phyloP scores from a whole-genome alignment of 805 yeast species.

The Ogataea pilisensis region DNA sequence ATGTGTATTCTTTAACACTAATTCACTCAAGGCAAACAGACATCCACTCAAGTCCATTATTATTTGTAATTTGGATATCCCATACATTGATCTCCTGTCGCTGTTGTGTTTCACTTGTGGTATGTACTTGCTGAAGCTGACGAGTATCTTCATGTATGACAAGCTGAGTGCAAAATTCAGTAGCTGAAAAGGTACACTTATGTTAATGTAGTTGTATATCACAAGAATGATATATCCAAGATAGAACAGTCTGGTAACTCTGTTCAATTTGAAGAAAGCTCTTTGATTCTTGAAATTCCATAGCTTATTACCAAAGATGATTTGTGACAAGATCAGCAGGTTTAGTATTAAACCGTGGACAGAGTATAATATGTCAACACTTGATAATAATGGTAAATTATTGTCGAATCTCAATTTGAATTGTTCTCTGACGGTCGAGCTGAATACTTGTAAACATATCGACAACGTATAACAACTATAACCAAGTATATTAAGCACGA shows the following conservation, averaged over 20 bases:
- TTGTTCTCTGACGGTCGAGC: constrained; percentile 28
- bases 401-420: constrained; percentile 31
- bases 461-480: constrained; percentile 42
- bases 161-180: constrained; percentile 38
- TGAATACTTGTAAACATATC: constrained; percentile 38
- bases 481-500: constrained; percentile 43
- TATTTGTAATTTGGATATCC: constrained; percentile 40
- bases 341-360: constrained; percentile 44
- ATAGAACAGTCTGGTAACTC: constrained; percentile 18
- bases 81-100: constrained; percentile 40
- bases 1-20: constrained; percentile 34
- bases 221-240: constrained; percentile 10
- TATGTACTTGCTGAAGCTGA: constrained; percentile 45
- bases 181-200: constrained; percentile 16
- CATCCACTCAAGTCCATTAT: constrained; percentile 42
- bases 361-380: constrained; percentile 44
- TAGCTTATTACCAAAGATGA: constrained; percentile 30
- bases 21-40: constrained; percentile 35
- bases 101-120: constrained; percentile 44
- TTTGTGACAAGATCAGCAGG: constrained; percentile 35
- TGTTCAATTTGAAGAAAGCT: constrained; percentile 21
- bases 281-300: constrained; percentile 33
- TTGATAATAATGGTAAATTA: constrained; percentile 37
- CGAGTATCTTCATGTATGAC: constrained; percentile 41
- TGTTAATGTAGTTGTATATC: constrained; percentile 10